Base-by-base conservation (phyloP, 805 yeast species). In the Spathaspora arborariae region DNA sequence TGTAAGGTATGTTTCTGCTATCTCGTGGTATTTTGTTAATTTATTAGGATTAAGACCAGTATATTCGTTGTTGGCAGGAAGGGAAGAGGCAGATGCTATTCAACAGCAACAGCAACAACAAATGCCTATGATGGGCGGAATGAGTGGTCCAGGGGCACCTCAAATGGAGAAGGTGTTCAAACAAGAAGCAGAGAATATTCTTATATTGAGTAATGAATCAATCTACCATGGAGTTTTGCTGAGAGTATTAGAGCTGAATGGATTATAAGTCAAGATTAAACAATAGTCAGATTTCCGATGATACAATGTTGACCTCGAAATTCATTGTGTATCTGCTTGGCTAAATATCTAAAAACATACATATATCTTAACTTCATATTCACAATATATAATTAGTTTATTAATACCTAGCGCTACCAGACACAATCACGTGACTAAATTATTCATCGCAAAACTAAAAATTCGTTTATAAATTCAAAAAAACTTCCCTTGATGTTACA, bases 11-110 rank as follows among this genome's bases (percentile, higher is more conserved):
- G 98, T 94, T 15, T 84, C 94, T 33, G 83, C 96, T 2, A 85
- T 94, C 18, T 89, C 97, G 4, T 94, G 98, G 98, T 94, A 92
- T 63, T 88, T 94, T 63, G 86, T 92, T 45, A 87, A 89, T 46
- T 79, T 89, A 50, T 64, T 91, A 43, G 98, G 98, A 22, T 75
- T 94, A 50, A 79, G 80, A 54, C 85, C 96, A 0, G 82, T 94
- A 1, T 85, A 84, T 62, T 77, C 86, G 34, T 74, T 92, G 45
- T 52, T 90, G 6, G 75, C 88, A 53, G 82, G 81, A 10, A 80
- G 77, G 48, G 59, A 68, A 3, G 64, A 70, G 5, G 70, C 76
- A 40, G 80, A 73, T 1, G 69, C 72, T 39, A 72, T 73, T 38
- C 62, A 79, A 56, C 66, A 70, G 51, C 66, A 66, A 44, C 72